Evolutionary conservation across 106 monocot species (phyloP).

Genomic region (Allium sativum): DNA sequence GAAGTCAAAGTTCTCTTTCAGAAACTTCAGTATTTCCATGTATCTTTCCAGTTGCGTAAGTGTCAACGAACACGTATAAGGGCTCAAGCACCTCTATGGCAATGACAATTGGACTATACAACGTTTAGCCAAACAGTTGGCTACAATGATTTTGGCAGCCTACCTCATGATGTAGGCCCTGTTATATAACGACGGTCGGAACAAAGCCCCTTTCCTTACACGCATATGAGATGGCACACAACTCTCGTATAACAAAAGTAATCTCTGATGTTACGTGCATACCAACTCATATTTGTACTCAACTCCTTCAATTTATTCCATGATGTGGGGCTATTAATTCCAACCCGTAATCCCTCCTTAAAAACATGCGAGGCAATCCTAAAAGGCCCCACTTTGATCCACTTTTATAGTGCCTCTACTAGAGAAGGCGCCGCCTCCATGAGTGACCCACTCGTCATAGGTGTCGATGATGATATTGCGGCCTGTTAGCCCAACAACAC

Average conservation of each 20-base stretch:
- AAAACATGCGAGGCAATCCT: too few species aligned
- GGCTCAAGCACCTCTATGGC: constrained; percentile 32
- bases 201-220: too few species aligned
- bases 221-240: too few species aligned
- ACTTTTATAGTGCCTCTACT: constrained; percentile 11
- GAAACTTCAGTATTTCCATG: constrained; percentile 31
- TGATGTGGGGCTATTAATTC: too few species aligned
- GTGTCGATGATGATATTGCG: constrained; percentile 20
- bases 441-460: constrained; percentile 12
- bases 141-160: constrained; percentile 19
- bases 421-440: constrained; percentile 13
- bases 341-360: too few species aligned
- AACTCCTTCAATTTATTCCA: too few species aligned
- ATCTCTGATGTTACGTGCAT: too few species aligned
- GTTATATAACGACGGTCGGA: too few species aligned
- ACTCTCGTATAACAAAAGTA: too few species aligned
- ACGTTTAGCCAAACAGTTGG: constrained; percentile 21
- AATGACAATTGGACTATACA: constrained; percentile 26
- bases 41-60: constrained; percentile 28
- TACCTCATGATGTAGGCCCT: constrained; percentile 21
- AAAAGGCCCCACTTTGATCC: constrained; percentile 23
- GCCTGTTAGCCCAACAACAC: constrained; percentile 22
- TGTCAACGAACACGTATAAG: constrained; percentile 28
- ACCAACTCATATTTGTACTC: too few species aligned
- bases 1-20: constrained; percentile 36